Evolutionary conservation across 371 early-diverging fungal species (phyloP).

Genomic region (Actinomucor elegans): DNA sequence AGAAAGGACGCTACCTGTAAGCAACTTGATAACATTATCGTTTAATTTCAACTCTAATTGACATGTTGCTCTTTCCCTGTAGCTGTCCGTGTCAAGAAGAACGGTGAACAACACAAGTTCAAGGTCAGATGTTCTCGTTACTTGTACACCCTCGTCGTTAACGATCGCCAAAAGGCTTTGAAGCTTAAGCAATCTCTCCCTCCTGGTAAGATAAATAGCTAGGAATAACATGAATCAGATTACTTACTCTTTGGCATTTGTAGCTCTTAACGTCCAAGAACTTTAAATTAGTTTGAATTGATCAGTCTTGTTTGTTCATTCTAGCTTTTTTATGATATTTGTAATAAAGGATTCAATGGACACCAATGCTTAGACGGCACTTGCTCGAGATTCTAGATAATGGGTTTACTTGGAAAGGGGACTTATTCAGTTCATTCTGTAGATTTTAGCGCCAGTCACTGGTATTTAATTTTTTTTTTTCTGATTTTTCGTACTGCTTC

Average conservation of each 20-base stretch:
- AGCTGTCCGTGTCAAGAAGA: slow-evolving; percentile 94
- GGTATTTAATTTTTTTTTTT: slow-evolving; percentile 13
- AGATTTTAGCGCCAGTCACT: slow-evolving; percentile 6
- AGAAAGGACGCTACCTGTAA: slow-evolving; percentile 90
- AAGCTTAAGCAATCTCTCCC: slow-evolving; percentile 91
- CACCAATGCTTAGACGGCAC: too few relatives aligned
- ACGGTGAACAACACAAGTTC: slow-evolving; percentile 90
- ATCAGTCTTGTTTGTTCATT: neutral
- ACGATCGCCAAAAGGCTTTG: slow-evolving; percentile 91
- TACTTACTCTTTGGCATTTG: too few relatives aligned
- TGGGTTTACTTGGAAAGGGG: neutral
- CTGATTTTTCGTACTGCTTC: neutral
- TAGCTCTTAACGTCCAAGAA: slow-evolving; percentile 34
- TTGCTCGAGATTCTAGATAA: neutral
- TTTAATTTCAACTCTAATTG: neutral
- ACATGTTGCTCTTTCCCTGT: neutral
- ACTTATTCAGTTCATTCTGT: too few relatives aligned
- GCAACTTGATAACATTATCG: slow-evolving; percentile 13
- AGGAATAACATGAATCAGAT: too few relatives aligned
- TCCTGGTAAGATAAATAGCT: slow-evolving; percentile 57
- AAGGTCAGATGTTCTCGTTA: slow-evolving; percentile 95
- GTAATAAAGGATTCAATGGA: neutral
- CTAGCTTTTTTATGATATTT: neutral
- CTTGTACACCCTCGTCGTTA: slow-evolving; percentile 90
- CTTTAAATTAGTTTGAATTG: slow-evolving; percentile 17